Conservation (phyloP, 2,329 filamentous ascomycete genomes). For the Neonectria faginata region DNA sequence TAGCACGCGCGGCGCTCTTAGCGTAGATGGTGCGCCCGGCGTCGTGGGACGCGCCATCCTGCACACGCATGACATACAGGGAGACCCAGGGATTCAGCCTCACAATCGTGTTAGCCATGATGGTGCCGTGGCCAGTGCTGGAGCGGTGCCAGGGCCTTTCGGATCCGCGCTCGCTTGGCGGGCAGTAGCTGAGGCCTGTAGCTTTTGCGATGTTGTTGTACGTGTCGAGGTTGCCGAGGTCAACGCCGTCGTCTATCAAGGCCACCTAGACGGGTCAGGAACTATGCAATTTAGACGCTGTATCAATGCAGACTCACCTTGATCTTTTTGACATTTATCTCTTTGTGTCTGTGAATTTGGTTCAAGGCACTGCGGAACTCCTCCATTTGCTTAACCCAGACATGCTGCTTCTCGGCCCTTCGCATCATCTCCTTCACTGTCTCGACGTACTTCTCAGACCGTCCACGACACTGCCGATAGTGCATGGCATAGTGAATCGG, state of each 20-base stretch:
- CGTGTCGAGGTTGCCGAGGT: constrained; percentile 44
- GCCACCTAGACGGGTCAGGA: constrained; percentile 40
- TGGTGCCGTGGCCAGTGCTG: constrained; percentile 41
- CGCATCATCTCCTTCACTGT: neutral
- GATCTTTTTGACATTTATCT: neutral
- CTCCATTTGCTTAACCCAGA: neutral
- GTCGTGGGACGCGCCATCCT: constrained; percentile 9
- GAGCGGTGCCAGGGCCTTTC: neutral
- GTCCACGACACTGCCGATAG: neutral
- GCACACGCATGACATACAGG: constrained; percentile 37
- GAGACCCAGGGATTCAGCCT: constrained; percentile 36
- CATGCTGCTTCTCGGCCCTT: neutral
- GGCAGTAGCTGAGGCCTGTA: constrained; percentile 48
- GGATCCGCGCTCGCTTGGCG: constrained; percentile 33
- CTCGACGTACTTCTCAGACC: neutral
- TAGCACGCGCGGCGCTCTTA: constrained; percentile 42
- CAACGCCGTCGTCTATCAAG: constrained; percentile 55
- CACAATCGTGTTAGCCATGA: constrained; percentile 45
- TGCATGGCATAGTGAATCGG: neutral
- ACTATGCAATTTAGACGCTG: no score
- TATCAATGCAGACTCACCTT: neutral
- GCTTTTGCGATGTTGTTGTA: constrained; percentile 42
- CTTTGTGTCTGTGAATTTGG: neutral
- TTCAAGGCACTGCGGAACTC: neutral
- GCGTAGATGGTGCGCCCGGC: constrained; percentile 1